Percentiles rank a stretch among this genome's conserved stretches.
phyloP scores from a whole-genome alignment of 805 yeast species.

The Barnettozyma vustinii region DNA sequence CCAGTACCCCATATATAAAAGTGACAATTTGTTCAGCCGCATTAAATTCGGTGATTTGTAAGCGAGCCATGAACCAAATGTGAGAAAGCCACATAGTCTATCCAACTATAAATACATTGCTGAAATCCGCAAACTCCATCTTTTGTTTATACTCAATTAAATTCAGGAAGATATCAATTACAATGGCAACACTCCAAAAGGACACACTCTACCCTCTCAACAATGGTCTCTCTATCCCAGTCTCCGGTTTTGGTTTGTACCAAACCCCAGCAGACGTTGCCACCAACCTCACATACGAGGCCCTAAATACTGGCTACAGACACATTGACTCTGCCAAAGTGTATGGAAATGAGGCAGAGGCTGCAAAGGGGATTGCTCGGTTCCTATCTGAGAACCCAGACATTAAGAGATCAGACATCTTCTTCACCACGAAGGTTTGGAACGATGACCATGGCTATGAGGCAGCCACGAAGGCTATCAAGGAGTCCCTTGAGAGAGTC shows the following conservation, averaged over 20 bases:
- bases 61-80: no score
- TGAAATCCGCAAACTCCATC: no score
- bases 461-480: slow-evolving; percentile 33
- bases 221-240: slow-evolving; percentile 20
- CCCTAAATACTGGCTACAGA: slow-evolving; percentile 22
- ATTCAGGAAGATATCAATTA: neutral
- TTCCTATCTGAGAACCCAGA: slow-evolving; percentile 18
- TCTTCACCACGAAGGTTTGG: slow-evolving; percentile 21
- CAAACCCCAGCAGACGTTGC: slow-evolving; percentile 20
- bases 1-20: no score
- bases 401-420: slow-evolving; percentile 20
- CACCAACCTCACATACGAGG: slow-evolving; percentile 17
- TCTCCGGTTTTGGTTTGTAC: slow-evolving; percentile 23
- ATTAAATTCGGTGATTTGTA: neutral
- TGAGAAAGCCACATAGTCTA: no score
- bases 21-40: no score
- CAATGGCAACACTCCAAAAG: slow-evolving; percentile 7
- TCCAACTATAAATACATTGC: no score
- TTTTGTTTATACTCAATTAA: no score
- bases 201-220: slow-evolving; percentile 16
- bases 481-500: slow-evolving; percentile 46
- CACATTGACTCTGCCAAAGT: slow-evolving; percentile 21
- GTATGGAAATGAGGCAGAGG: slow-evolving; percentile 20
- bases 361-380: slow-evolving; percentile 18
- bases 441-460: slow-evolving; percentile 12